Conservation (phyloP, 768 basidiomycete genomes). For the Panaeolus cyanescens region DNA sequence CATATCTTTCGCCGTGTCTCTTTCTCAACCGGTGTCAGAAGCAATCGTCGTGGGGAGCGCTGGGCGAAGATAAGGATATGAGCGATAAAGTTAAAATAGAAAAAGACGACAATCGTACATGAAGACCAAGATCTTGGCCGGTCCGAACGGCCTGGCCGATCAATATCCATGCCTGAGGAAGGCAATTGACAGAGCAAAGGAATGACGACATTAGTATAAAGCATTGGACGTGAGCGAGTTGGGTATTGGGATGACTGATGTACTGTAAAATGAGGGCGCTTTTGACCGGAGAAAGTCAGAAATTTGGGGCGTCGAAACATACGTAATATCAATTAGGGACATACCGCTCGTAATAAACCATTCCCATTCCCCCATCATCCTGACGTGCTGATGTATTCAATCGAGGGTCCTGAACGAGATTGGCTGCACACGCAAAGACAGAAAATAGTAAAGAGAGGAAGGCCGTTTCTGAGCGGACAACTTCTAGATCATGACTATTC, state of each 20-base stretch:
- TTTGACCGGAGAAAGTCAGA: slow-evolving; percentile 2
- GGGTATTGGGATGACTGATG: slow-evolving; percentile 85
- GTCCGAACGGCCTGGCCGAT: slow-evolving; percentile 89
- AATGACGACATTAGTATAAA: slow-evolving; percentile 89
- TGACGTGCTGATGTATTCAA: slow-evolving; percentile 53
- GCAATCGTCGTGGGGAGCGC: slow-evolving; percentile 81
- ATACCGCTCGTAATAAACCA: slow-evolving; percentile 88
- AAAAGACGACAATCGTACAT: slow-evolving; percentile 55
- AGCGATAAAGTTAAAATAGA: not conserved
- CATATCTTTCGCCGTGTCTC: slow-evolving; percentile 90
- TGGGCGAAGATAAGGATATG: slow-evolving; percentile 30
- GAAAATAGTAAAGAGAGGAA: slow-evolving; percentile 85
- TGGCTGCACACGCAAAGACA: slow-evolving; percentile 88
- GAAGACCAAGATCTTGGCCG: slow-evolving; percentile 90
- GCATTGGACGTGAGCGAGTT: slow-evolving; percentile 87
- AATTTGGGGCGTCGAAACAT: slow-evolving; percentile 16
- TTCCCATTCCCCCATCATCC: slow-evolving; percentile 85
- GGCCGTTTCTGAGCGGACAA: slow-evolving; percentile 64
- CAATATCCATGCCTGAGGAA: slow-evolving; percentile 93
- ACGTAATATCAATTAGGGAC: slow-evolving; percentile 22
- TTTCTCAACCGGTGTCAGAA: slow-evolving; percentile 75
- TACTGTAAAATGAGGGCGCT: slow-evolving; percentile 91
- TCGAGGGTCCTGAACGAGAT: slow-evolving; percentile 74
- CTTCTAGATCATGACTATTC: slow-evolving; percentile 50
- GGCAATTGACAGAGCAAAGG: slow-evolving; percentile 89